A percentile compares a stretch with the other conserved stretches of the same genome.
These are phyloP conservation scores for Straminergon stramineum DNA, from an alignment of 225 moss, liverwort and hornwort genomes.

Conservation along the genomic window DNA sequence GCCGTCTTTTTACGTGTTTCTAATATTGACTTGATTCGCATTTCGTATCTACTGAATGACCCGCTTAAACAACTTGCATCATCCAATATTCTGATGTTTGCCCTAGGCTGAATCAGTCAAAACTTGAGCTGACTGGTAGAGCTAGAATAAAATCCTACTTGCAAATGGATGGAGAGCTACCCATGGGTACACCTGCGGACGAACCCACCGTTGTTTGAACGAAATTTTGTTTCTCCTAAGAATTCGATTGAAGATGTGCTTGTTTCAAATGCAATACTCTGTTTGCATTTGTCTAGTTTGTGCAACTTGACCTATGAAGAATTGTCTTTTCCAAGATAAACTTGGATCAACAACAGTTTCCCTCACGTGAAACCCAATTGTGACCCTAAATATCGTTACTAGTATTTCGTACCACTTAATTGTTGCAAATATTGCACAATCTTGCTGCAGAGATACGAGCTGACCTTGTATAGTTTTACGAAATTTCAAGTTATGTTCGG, in stretches of 20 bases:
- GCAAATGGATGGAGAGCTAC: slow-evolving; percentile 92
- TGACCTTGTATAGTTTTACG: slow-evolving; percentile 1
- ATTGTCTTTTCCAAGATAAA: neutral
- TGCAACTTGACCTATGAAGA: neutral
- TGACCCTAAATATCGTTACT: neutral
- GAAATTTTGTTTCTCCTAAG: neutral
- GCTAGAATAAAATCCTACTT: slow-evolving; percentile 40
- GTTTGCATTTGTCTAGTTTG: neutral
- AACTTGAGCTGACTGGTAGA: slow-evolving; percentile 48
- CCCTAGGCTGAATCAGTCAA: slow-evolving; percentile 49
- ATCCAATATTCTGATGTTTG: neutral
- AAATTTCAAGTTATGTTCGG: neutral
- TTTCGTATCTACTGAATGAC: neutral
- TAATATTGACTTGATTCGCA: neutral
- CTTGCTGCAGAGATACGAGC: neutral
- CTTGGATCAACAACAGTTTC: neutral
- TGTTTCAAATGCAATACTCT: neutral
- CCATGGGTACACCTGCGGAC: slow-evolving; percentile 33
- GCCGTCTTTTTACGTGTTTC: neutral
- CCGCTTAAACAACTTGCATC: neutral
- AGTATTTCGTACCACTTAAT: neutral
- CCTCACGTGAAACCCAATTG: neutral
- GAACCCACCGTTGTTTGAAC: slow-evolving; percentile 39
- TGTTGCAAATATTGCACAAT: neutral
- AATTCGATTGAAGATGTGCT: neutral